Conservation (phyloP, 805 yeast species). For the Schizosaccharomyces octosporus region DNA sequence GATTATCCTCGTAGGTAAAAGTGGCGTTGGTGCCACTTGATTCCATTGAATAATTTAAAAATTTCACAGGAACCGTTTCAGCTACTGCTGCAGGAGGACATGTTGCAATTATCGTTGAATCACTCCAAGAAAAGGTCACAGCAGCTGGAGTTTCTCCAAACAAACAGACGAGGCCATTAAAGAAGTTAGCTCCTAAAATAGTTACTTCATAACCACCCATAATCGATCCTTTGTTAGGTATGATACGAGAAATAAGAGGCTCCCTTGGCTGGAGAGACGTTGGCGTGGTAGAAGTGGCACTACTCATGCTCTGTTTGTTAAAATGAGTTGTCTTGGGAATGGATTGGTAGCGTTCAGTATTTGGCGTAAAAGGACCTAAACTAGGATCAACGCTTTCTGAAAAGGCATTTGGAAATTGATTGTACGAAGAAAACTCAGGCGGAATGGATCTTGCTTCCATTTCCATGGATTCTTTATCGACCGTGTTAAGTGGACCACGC, state of each 20-base stretch:
- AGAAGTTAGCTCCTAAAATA: slow-evolving; percentile 63
- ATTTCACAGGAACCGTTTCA: slow-evolving; percentile 80
- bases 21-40: slow-evolving; percentile 17
- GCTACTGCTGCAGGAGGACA: slow-evolving; percentile 76
- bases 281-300: too few relatives aligned
- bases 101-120: slow-evolving; percentile 74
- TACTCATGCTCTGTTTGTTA: too few relatives aligned
- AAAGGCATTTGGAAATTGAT: too few relatives aligned
- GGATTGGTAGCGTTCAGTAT: too few relatives aligned
- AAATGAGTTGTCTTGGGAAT: too few relatives aligned
- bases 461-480: too few relatives aligned
- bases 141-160: slow-evolving; percentile 35
- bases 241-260: slow-evolving; percentile 25
- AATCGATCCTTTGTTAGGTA: slow-evolving; percentile 87
- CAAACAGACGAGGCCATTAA: slow-evolving; percentile 56
- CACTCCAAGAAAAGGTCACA: slow-evolving; percentile 91
- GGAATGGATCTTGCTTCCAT: too few relatives aligned
- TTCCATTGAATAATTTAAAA: slow-evolving; percentile 25
- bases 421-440: too few relatives aligned
- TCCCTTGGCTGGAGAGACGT: too few relatives aligned
- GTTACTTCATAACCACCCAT: slow-evolving; percentile 95
- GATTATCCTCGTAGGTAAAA: slow-evolving; percentile 83
- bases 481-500: too few relatives aligned
- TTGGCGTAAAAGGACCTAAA: too few relatives aligned
- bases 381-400: too few relatives aligned